These are phyloP conservation scores for Plasmodium inui DNA, from an alignment of 169 alveolate genomes.

Conservation along the genomic window DNA sequence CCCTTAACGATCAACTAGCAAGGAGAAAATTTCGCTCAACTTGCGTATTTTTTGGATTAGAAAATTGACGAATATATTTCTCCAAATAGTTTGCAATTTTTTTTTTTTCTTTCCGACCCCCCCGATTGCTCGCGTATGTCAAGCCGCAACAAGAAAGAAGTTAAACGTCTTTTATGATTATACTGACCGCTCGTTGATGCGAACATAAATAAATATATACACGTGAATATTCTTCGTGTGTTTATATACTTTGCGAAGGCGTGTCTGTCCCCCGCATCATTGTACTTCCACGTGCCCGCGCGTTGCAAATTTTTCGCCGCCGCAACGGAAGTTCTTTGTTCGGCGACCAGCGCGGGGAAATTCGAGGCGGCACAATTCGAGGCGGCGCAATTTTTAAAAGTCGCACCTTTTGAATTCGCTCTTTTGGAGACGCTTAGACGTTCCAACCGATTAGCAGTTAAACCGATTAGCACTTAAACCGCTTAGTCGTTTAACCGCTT, in stretches of 20 bases:
- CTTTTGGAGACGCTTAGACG: neutral
- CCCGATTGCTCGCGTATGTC: neutral
- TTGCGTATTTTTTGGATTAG: neutral
- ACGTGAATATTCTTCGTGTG: neutral
- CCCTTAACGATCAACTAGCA: neutral
- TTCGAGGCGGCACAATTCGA: neutral
- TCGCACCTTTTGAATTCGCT: neutral
- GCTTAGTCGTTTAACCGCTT: neutral
- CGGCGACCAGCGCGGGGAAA: neutral
- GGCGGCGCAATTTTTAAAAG: neutral
- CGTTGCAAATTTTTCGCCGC: neutral
- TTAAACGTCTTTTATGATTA: too few relatives aligned
- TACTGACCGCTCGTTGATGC: neutral
- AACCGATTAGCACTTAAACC: neutral
- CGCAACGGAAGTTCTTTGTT: neutral
- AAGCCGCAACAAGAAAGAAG: neutral
- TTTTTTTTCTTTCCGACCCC: neutral
- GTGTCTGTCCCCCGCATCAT: neutral
- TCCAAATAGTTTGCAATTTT: neutral
- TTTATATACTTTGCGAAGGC: neutral
- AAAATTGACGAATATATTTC: neutral
- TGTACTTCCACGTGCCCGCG: neutral
- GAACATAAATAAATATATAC: neutral
- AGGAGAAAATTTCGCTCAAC: neutral
- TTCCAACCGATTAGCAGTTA: too few relatives aligned